phyloP scores from a whole-genome alignment of 768 basidiomycete genomes.

The Gymnopilus dilepis region DNA sequence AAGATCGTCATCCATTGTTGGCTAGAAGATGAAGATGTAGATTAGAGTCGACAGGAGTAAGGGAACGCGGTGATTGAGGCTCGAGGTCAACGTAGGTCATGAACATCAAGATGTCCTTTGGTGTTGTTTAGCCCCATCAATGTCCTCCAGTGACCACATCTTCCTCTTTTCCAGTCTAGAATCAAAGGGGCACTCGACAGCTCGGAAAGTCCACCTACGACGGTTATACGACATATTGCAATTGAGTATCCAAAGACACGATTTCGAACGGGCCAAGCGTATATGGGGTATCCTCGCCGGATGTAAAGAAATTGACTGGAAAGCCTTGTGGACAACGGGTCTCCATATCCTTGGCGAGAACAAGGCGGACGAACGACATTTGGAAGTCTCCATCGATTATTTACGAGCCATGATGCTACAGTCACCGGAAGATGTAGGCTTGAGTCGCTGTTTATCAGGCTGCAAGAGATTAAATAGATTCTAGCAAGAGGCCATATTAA shows the following conservation, averaged over 20 bases:
- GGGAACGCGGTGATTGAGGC: slow-evolving; percentile 12
- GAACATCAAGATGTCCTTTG: slow-evolving; percentile 29
- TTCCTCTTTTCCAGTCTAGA: slow-evolving; percentile 71
- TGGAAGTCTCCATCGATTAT: slow-evolving; percentile 55
- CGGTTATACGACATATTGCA: slow-evolving; percentile 79
- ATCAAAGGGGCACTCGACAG: slow-evolving; percentile 51
- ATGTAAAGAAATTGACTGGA: slow-evolving; percentile 83
- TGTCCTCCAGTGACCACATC: slow-evolving; percentile 40
- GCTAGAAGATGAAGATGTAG: slow-evolving; percentile 6
- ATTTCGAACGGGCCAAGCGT: slow-evolving; percentile 64
- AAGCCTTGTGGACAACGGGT: slow-evolving; percentile 70
- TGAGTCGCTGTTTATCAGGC: slow-evolving; percentile 29
- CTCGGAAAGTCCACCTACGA: slow-evolving; percentile 74
- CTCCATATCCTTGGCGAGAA: slow-evolving; percentile 55
- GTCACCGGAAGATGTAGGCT: slow-evolving; percentile 68
- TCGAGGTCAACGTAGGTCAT: slow-evolving; percentile 1
- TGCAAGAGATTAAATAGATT: neutral
- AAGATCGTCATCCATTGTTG: slow-evolving; percentile 69
- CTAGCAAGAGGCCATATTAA: slow-evolving; percentile 77
- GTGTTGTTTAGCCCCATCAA: slow-evolving; percentile 34
- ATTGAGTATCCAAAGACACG: slow-evolving; percentile 68
- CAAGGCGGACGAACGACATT: slow-evolving; percentile 30
- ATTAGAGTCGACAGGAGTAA: neutral
- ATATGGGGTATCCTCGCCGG: slow-evolving; percentile 78
- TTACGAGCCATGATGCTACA: slow-evolving; percentile 76